Base-by-base conservation (phyloP, 2,329 filamentous ascomycete species). In the Cadophora sp. region DNA sequence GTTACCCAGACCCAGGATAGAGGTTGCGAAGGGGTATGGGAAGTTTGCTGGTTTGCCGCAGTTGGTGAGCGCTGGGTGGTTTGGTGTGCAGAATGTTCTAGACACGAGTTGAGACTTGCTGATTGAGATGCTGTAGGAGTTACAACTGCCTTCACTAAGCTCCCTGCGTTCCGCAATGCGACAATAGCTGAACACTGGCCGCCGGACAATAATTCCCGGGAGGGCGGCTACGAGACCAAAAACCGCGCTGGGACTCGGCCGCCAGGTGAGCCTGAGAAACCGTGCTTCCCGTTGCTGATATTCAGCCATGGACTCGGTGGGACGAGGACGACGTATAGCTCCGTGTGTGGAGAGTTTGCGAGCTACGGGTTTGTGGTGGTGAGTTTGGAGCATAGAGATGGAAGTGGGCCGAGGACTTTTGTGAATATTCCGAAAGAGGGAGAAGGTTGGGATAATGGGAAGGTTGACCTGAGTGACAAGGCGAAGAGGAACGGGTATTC, bases 281-380 rank as follows among this genome's bases (percentile, higher is more conserved):
- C 86, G 0, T 80, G 69, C 4, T 91, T 90, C 67, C 88, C 89
- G 1, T 78, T 90, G 24, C 80, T 91, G 41, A 81, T 91, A 24
- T 91, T 91, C 76, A 89, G 86, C 72, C 89, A 91, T 76, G 89
- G 89, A 0, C 77, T 91, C 6, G 87, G 88, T 5, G 88, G 87
- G 0, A 89, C 86, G 1, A 79, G 87, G 56, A 89, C 87, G 2
- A 85, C 84, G 69, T 90, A 89, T 73, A 88, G 85, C 20, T 83
- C 83, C 18, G 80, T 91, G 1, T 91, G 88, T 70, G 87, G 88
- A 8, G 87, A 91, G 70, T 85, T 91, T 70, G 88, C 88, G 0
- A 89, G 86, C 73, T 87, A 89, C 70, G 87, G 88, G 0, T 89
- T 90, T 71, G 80, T 91, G 0, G 87, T 91, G 0, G 83, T 87